Base-by-base conservation (phyloP, 106 monocot genomes). In the Xerophyta viscosa region DNA sequence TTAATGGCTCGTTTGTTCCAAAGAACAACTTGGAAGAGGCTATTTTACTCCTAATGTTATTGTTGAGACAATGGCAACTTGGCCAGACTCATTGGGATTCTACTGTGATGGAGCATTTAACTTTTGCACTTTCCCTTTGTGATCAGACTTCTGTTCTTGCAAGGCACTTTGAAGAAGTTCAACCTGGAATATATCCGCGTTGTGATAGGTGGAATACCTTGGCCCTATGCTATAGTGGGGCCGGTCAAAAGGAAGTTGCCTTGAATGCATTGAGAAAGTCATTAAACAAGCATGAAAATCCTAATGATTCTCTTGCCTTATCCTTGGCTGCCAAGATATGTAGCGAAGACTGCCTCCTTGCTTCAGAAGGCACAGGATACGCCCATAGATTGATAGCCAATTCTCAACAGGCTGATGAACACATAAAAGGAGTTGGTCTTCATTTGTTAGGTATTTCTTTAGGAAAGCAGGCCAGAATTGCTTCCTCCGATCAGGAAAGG, bases 11-110 rank as follows among this genome's bases (percentile, higher is more conserved):
- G 6, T 94, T 81, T 71, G 69, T 88, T 54, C 94, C 94, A 9
- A 94, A 84, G 50, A 88, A 80, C 63, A 94, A 94, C 31, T 52
- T 94, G 26, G 94, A 94, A 59, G 94, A 94, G 56, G 88, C 88
- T 47, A 78, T 94, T 58, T 51, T 94, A 39, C 77, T 88, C 48
- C 69, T 94, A 2, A 78, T 88, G 88, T 70, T 94, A 67, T 37
- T 88, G 46, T 56, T 94, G 42, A 88, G 74, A 47, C 88, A 94
- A 52, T 88, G 72, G 60, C 69, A 58, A 22, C 80, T 88, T 61
- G 94, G 94, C 52, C 77, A 76, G 68, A 68, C 64, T 25, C 58
- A 78, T 30, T 88, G 88, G 88, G 94, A 94, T 76, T 75, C 88
- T 6, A 77, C 84, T 10, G 56, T 94, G n/a, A 81, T 94, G 81